Base-by-base conservation (phyloP, 345 rosid species). In the Populus deltoides region DNA sequence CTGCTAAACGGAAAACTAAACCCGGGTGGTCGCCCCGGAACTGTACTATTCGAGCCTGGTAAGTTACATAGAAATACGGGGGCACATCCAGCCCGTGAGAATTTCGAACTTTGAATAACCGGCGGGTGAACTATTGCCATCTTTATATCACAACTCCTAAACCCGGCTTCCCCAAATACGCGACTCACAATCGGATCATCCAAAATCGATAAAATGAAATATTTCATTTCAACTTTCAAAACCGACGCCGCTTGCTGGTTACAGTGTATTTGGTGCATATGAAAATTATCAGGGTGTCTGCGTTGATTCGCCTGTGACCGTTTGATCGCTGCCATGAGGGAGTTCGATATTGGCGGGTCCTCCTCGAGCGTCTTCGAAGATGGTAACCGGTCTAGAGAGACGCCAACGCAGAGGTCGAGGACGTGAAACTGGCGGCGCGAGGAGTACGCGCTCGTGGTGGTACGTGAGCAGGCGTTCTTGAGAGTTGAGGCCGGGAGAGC, bases 251-350 rank as follows among this genome's bases (percentile, higher is more conserved):
- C 66, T 70, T 80, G 87, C 24, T 81, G 84, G 49, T 79, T 73
- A 45, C 57, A 82, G 80, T 87, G 86, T 9, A 86, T 69, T 70
- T 82, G 81, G 53, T 78, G 76, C n/a, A 93, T 25, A 67, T 93
- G 91, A 74, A 90, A 91, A 39, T 88, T 92, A 83, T 95, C 98
- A 1, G 97, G 99, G 55, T 88, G 91, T 17, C 98, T 83, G 47
- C 98, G 86, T 57, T 95, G 99, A 71, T 91, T 92, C 33, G 99
- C 98, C 81, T 95, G 99, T 11, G 99, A 92, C 17, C 99, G 89
- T 79, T 93, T 93, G 75, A 95, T 93, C 9, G 99, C 99, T 7
- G 99, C 99, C 99, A 95, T 93, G 74, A 95, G 91, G 1, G 99
- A 92, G 83, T 95, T 93, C 7, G 98, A 93, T 0, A 95, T 79